Conservation (phyloP, 768 basidiomycete species). For the Pleurotus sapidus region DNA sequence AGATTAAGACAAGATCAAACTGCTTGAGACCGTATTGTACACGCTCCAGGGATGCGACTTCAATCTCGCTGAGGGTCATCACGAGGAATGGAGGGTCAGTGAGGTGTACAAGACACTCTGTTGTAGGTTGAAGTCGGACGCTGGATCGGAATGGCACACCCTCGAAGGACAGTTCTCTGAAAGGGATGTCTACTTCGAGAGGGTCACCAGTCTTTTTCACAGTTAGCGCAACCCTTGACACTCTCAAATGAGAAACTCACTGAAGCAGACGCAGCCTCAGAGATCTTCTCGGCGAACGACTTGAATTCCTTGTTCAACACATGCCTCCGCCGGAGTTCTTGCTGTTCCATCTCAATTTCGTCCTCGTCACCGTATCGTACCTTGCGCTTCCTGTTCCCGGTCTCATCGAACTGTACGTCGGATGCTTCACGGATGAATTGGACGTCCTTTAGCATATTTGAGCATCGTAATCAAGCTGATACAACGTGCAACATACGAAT, state of each 20-base stretch:
- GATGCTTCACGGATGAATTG: slow-evolving; percentile 99
- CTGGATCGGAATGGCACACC: slow-evolving; percentile 97
- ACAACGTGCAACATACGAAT: slow-evolving; percentile 51
- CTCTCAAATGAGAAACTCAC: slow-evolving; percentile 39
- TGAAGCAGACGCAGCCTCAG: slow-evolving; percentile 75
- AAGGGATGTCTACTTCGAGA: slow-evolving; percentile 93
- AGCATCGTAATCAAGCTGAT: background rate
- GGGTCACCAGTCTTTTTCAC: slow-evolving; percentile 61
- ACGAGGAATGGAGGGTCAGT: slow-evolving; percentile 96
- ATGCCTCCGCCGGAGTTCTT: slow-evolving; percentile 87
- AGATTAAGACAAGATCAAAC: slow-evolving; percentile 95
- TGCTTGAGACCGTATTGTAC: slow-evolving; percentile 96
- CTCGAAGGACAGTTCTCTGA: slow-evolving; percentile 94
- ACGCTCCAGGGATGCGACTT: slow-evolving; percentile 94
- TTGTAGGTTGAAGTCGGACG: slow-evolving; percentile 92
- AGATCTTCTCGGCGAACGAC: slow-evolving; percentile 87
- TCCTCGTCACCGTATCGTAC: slow-evolving; percentile 98
- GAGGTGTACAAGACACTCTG: slow-evolving; percentile 93
- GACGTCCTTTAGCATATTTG: slow-evolving; percentile 61
- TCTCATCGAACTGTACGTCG: slow-evolving; percentile 97
- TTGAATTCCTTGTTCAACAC: slow-evolving; percentile 94
- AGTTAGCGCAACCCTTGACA: background rate
- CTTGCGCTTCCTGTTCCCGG: slow-evolving; percentile 97
- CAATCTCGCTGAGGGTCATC: slow-evolving; percentile 91
- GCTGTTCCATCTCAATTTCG: slow-evolving; percentile 98